Percentiles rank a stretch among this genome's conserved stretches.
Conservation (phyloP, 179 eudicot species). For the Gypsophila paniculata region DNA sequence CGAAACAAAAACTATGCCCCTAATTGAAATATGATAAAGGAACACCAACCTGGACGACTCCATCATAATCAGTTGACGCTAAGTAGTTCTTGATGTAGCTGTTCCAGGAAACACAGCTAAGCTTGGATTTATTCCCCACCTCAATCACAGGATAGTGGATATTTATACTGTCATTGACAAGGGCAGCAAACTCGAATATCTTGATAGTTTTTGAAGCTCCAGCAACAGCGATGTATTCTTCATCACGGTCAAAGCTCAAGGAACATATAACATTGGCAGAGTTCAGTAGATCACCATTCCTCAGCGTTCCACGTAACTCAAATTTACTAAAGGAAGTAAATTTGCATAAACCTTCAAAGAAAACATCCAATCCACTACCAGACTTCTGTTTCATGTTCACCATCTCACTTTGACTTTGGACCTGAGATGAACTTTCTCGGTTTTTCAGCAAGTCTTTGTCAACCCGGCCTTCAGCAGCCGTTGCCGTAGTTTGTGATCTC, state of each 20-base stretch:
- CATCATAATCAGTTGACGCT: slow-evolving; percentile 49
- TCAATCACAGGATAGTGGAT: slow-evolving; percentile 45
- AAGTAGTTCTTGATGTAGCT: slow-evolving; percentile 45
- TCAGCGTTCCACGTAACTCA: slow-evolving; percentile 43
- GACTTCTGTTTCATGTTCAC: slow-evolving; percentile 22
- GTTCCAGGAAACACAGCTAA: slow-evolving; percentile 49
- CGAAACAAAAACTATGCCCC: not conserved
- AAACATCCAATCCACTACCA: slow-evolving; percentile 28
- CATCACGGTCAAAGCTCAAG: slow-evolving; percentile 47
- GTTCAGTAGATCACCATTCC: slow-evolving; percentile 39
- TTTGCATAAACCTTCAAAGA: slow-evolving; percentile 38
- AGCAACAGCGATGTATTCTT: slow-evolving; percentile 45
- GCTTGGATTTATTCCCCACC: slow-evolving; percentile 40
- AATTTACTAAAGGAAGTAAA: slow-evolving; percentile 37
- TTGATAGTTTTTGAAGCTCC: slow-evolving; percentile 44
- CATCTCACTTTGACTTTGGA: slow-evolving; percentile 20
- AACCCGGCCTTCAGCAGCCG: slow-evolving; percentile 19
- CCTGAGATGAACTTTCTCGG: slow-evolving; percentile 29
- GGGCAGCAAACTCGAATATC: slow-evolving; percentile 38
- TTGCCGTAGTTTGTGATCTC: slow-evolving; percentile 25
- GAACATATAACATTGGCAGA: slow-evolving; percentile 44
- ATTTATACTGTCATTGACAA: slow-evolving; percentile 32
- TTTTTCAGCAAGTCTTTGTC: slow-evolving; percentile 33
- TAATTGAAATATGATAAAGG: not conserved
- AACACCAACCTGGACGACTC: slow-evolving; percentile 37